Evolutionary conservation across 768 basidiomycete species (phyloP).

Genomic region (Hypsizygus marmoreus): DNA sequence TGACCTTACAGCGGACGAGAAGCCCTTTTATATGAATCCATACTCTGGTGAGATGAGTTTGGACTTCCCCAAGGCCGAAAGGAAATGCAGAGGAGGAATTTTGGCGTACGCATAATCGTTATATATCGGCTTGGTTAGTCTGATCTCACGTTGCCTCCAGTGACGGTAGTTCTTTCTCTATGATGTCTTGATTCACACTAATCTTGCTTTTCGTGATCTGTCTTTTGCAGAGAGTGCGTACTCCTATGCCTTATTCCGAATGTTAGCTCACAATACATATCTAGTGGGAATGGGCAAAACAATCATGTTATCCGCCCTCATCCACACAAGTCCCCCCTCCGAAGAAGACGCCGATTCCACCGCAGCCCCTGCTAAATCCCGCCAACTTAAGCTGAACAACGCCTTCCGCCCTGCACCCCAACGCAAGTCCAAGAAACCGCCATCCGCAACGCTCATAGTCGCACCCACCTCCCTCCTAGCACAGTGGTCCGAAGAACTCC

Average conservation of each 20-base stretch:
- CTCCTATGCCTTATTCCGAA: conserved; percentile 5
- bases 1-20: conserved; percentile 81
- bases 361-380: conserved; percentile 37
- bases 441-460: conserved; percentile 82
- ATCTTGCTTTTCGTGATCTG: not conserved
- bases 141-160: too few species aligned
- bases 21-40: conserved; percentile 84
- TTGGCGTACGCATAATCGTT: conserved; percentile 63
- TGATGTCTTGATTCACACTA: not conserved
- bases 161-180: conserved; percentile 13
- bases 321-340: conserved; percentile 70
- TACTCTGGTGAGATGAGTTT: conserved; percentile 90
- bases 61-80: conserved; percentile 79
- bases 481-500: conserved; percentile 96
- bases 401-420: conserved; percentile 55
- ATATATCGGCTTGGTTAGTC: conserved; percentile 18
- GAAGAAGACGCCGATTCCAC: conserved; percentile 38
- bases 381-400: conserved; percentile 62
- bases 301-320: conserved; percentile 88
- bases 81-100: conserved; percentile 83
- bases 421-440: conserved; percentile 31
- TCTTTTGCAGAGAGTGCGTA: conserved; percentile 22
- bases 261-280: conserved; percentile 3
- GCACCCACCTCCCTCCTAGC: conserved; percentile 87
- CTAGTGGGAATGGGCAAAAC: conserved; percentile 96